Percentiles rank a stretch among this genome's conserved stretches.
Conservation (phyloP, 768 basidiomycete species). For the Rhodosporidiobolus sp. region DNA sequence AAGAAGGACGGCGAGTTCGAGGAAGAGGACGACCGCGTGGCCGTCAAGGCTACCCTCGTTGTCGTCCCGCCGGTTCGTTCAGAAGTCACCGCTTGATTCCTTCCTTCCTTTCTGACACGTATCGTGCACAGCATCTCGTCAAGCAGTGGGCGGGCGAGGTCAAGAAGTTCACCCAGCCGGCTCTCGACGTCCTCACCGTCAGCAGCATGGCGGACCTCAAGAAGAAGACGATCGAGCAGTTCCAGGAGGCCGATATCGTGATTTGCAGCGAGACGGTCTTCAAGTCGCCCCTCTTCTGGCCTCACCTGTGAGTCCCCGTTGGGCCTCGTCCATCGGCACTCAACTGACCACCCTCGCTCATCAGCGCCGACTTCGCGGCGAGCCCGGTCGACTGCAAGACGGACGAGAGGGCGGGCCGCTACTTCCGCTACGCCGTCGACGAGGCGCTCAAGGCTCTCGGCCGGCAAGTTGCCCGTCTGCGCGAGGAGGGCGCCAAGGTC, state of each 20-base stretch:
- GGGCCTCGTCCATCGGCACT: background rate
- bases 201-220: constrained; percentile 70
- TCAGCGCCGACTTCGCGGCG: constrained; percentile 64
- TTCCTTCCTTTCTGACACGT: background rate
- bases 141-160: constrained; percentile 87
- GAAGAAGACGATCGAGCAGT: constrained; percentile 64
- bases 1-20: constrained; percentile 45
- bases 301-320: constrained; percentile 20
- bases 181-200: constrained; percentile 65
- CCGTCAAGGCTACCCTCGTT: constrained; percentile 74
- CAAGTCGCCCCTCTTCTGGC: constrained; percentile 63
- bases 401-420: constrained; percentile 61
- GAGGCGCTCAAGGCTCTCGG: constrained; percentile 60
- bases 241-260: constrained; percentile 78
- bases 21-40: constrained; percentile 60
- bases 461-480: constrained; percentile 66
- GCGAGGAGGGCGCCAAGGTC: constrained; percentile 61
- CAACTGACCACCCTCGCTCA: background rate
- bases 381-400: constrained; percentile 50
- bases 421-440: constrained; percentile 80
- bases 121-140: constrained; percentile 64
- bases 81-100: background rate
- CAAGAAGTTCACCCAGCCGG: constrained; percentile 67
- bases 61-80: constrained; percentile 61
- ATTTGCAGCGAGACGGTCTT: constrained; percentile 84